Conservation (phyloP, 164 flowering plant species). For the Euptelea pleiosperma region DNA sequence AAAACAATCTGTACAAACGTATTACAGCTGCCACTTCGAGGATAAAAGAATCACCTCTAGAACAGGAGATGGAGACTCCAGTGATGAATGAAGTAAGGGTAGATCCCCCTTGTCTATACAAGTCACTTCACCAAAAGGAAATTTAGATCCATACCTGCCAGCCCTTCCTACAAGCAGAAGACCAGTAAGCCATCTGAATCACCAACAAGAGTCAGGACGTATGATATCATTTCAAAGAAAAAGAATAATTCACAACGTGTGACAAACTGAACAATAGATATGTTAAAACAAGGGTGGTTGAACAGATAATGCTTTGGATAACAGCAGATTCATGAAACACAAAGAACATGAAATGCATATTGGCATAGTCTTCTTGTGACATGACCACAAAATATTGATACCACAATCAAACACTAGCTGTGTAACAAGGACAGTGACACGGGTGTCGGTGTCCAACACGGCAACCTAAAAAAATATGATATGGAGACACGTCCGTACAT, state of each 20-base stretch:
- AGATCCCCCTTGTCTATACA: slow-evolving; percentile 69
- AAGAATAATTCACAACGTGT: too few relatives aligned
- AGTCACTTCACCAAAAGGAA: slow-evolving; percentile 89
- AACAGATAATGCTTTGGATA: too few relatives aligned
- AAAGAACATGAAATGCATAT: too few relatives aligned
- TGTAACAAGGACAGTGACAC: too few relatives aligned
- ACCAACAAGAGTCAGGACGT: not conserved
- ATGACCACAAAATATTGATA: too few relatives aligned
- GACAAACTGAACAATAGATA: not conserved
- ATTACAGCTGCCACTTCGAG: not conserved
- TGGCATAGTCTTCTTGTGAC: too few relatives aligned
- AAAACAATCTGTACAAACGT: not conserved
- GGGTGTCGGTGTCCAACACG: too few relatives aligned
- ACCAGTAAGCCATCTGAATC: slow-evolving; percentile 1
- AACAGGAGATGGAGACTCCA: slow-evolving; percentile 67
- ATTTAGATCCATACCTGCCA: slow-evolving; percentile 90
- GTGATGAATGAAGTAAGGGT: slow-evolving; percentile 76
- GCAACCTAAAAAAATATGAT: too few relatives aligned
- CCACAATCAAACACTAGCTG: too few relatives aligned
- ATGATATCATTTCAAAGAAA: not conserved
- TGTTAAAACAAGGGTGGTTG: not conserved
- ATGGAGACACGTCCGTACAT: too few relatives aligned
- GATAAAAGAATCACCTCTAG: slow-evolving; percentile 55
- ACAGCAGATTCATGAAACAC: too few relatives aligned
- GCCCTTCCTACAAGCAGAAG: slow-evolving; percentile 75